A percentile compares a stretch with the other conserved stretches of the same genome.
Evolutionary conservation across 805 yeast species (phyloP).

Genomic region (Wickerhamiella cacticola): DNA sequence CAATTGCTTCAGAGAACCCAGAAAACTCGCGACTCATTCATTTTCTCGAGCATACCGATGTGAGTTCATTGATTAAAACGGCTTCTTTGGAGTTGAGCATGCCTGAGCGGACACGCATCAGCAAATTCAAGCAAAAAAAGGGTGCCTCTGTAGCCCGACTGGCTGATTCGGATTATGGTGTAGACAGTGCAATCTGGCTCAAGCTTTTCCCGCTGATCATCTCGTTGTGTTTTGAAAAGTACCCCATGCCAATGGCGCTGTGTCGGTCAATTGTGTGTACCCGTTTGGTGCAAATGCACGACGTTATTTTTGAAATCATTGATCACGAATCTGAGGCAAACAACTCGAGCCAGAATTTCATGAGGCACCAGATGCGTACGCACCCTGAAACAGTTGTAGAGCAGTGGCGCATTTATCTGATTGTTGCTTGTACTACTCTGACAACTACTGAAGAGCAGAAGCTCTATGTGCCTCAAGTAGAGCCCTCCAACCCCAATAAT

Average conservation of each 20-base stretch:
- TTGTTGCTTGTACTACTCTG: constrained; percentile 83
- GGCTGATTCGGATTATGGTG: constrained; percentile 88
- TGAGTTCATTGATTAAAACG: constrained; percentile 46
- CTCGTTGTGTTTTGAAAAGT: constrained; percentile 56
- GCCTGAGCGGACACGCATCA: constrained; percentile 65
- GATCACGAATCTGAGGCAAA: constrained; percentile 17
- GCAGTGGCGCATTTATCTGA: constrained; percentile 80
- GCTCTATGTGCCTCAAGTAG: constrained; percentile 43
- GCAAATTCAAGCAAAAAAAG: constrained; percentile 46
- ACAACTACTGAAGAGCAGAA: constrained; percentile 84
- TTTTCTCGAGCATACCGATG: constrained; percentile 59
- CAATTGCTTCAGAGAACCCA: background rate
- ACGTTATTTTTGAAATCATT: constrained; percentile 26
- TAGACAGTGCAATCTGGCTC: constrained; percentile 95
- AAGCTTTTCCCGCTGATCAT: constrained; percentile 69
- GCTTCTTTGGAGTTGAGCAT: constrained; percentile 38
- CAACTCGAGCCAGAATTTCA: background rate
- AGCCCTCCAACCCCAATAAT: constrained; percentile 4
- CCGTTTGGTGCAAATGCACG: constrained; percentile 64
- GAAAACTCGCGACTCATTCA: constrained; percentile 39
- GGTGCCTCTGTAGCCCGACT: constrained; percentile 59
- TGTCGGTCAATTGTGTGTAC: constrained; percentile 86
- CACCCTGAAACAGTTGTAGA: constrained; percentile 64
- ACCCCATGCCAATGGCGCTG: constrained; percentile 89
- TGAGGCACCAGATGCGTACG: constrained; percentile 25